Evolutionary conservation across 176 grass and related monocot genomes (phyloP).

Genomic region (Oryza punctata): DNA sequence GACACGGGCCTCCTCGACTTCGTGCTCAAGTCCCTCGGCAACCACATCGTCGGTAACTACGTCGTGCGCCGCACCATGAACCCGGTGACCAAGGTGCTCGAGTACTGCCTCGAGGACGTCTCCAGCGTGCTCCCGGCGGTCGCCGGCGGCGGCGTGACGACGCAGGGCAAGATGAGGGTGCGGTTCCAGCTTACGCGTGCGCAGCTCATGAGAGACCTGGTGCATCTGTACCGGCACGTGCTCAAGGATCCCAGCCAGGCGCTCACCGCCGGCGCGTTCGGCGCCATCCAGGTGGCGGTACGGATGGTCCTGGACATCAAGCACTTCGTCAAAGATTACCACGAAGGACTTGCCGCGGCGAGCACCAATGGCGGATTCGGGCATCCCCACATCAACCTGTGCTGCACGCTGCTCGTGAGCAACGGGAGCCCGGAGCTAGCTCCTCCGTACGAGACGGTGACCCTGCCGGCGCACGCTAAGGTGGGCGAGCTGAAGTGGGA

Average conservation of each 20-base stretch:
- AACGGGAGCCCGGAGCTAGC: conserved; percentile 39
- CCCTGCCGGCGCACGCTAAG: conserved; percentile 62
- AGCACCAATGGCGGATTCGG: conserved; percentile 25
- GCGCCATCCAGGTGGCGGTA: conserved; percentile 56
- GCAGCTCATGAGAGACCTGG: conserved; percentile 70
- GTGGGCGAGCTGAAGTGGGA: conserved; percentile 78
- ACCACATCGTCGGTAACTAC: conserved; percentile 84
- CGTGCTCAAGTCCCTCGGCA: conserved; percentile 90
- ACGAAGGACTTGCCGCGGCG: conserved; percentile 29
- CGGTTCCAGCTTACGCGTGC: conserved; percentile 68
- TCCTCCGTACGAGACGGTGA: conserved; percentile 62
- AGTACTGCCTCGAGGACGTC: conserved; percentile 91
- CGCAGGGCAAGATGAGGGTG: conserved; percentile 55
- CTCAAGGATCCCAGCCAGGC: conserved; percentile 53
- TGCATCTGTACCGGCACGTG: conserved; percentile 60
- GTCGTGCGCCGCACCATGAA: conserved; percentile 87
- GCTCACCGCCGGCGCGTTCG: conserved; percentile 43
- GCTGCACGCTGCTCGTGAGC: conserved; percentile 57
- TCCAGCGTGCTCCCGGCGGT: conserved; percentile 60
- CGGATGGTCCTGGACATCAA: conserved; percentile 76
- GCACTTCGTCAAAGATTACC: conserved; percentile 75
- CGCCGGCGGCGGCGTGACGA: conserved; percentile 36
- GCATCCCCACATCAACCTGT: conserved; percentile 52
- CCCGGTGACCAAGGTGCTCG: conserved; percentile 89
- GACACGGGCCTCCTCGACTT: conserved; percentile 93